A percentile compares a stretch with the other conserved stretches of the same genome.
Evolutionary conservation across 1,284 basidiomycete species (phyloP).

Genomic region (Puccinia coronata): DNA sequence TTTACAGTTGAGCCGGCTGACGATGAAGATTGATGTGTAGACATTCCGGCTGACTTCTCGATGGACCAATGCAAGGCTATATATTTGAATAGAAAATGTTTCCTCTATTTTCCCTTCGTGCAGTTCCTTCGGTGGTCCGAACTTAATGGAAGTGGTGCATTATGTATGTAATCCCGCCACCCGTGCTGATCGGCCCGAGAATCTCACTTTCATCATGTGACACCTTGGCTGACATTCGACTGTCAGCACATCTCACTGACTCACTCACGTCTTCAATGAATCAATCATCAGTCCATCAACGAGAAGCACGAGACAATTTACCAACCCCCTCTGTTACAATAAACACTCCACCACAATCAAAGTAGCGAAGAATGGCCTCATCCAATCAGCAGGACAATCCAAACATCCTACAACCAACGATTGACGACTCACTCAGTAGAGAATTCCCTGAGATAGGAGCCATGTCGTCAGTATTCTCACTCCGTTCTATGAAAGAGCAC

Average conservation of each 20-base stretch:
- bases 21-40: constrained; percentile 7
- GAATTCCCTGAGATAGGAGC: constrained; percentile 43
- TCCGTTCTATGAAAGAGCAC: neutral
- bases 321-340: too few relatives aligned
- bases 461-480: constrained; percentile 22
- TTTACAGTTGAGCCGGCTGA: neutral
- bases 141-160: too few relatives aligned
- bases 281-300: too few relatives aligned
- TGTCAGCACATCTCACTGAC: constrained; percentile 7
- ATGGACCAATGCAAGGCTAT: neutral
- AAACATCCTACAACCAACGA: neutral
- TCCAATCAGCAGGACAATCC: constrained; percentile 1
- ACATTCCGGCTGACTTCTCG: neutral
- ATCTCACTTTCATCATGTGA: neutral
- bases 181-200: neutral
- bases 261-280: too few relatives aligned
- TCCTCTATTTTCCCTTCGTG: neutral
- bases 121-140: neutral
- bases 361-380: neutral
- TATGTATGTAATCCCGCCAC: too few relatives aligned
- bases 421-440: constrained; percentile 38
- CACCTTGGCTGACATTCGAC: neutral
- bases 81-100: neutral
- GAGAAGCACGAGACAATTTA: too few relatives aligned
- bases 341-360: too few relatives aligned